phyloP scores from a whole-genome alignment of 805 yeast species.

The Ogataea kodamae region DNA sequence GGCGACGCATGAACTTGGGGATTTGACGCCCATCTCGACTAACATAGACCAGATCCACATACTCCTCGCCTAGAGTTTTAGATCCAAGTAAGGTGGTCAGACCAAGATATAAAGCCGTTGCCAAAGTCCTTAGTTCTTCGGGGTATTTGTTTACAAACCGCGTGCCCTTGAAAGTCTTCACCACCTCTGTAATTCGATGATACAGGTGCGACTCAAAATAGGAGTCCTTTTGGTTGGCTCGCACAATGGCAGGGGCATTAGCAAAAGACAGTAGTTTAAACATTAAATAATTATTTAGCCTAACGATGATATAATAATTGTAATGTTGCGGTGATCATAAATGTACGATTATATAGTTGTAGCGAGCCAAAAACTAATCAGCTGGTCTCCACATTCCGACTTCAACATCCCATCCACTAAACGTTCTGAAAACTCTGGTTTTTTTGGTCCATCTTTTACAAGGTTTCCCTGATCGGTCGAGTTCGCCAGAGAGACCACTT shows the following conservation, averaged over 20 bases:
- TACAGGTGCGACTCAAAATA: conserved; percentile 59
- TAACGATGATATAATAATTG: conserved; percentile 1
- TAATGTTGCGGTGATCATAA: conserved; percentile 2
- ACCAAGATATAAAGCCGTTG: conserved; percentile 61
- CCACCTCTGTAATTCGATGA: conserved; percentile 51
- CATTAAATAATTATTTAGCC: conserved; percentile 1
- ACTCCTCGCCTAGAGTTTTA: conserved; percentile 91
- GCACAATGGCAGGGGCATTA: conserved; percentile 84
- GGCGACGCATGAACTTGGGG: conserved; percentile 42
- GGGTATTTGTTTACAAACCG: conserved; percentile 62
- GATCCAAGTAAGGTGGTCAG: conserved; percentile 75
- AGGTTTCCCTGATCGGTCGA: conserved; percentile 26
- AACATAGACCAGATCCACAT: conserved; percentile 75
- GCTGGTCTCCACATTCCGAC: conserved; percentile 23
- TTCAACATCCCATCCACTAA: conserved; percentile 27
- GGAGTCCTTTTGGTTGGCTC: conserved; percentile 88
- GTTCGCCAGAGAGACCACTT: conserved; percentile 23
- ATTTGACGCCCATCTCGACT: conserved; percentile 47
- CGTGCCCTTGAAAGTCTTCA: conserved; percentile 56
- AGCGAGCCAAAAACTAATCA: not conserved
- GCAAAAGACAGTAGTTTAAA: conserved; percentile 56
- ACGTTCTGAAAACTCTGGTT: conserved; percentile 22
- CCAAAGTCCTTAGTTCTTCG: conserved; percentile 54
- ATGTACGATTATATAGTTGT: conserved; percentile 1
- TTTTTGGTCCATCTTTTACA: conserved; percentile 18